A percentile compares a stretch with the other conserved stretches of the same genome.
Conservation (phyloP, 2,329 filamentous ascomycete genomes). For the Alternaria sp. region DNA sequence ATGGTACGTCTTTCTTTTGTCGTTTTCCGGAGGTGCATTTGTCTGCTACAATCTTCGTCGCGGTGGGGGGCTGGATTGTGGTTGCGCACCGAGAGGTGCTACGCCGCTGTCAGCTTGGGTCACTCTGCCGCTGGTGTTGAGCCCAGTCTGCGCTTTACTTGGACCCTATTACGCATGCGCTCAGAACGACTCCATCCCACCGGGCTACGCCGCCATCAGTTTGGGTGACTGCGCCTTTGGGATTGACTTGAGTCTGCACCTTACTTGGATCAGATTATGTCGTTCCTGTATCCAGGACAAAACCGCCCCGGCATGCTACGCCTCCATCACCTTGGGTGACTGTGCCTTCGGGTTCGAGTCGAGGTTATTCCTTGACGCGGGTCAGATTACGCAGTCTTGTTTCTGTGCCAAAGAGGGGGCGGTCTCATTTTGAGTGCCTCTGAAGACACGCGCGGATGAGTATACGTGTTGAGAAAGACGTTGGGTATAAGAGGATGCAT, state of each 20-base stretch:
- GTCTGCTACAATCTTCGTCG: not conserved
- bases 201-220: not conserved
- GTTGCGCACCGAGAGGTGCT: not conserved
- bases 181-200: not conserved
- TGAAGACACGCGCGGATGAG: not conserved
- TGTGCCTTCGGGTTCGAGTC: not conserved
- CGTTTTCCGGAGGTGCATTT: not conserved
- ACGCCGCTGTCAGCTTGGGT: not conserved
- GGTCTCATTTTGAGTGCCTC: not conserved
- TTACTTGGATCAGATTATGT: not conserved
- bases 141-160: not conserved
- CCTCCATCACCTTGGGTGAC: not conserved
- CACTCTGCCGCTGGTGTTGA: not conserved
- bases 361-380: not conserved
- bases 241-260: not conserved
- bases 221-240: not conserved
- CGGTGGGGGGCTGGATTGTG: not conserved
- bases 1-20: not conserved
- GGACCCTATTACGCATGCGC: not conserved
- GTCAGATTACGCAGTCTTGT: not conserved
- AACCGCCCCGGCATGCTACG: not conserved
- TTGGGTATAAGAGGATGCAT: not conserved
- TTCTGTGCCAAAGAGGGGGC: not conserved
- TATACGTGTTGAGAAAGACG: not conserved
- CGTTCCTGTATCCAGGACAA: not conserved